Conservation (phyloP, 1,284 basidiomycete species). For the Leccinum subrobustum region DNA sequence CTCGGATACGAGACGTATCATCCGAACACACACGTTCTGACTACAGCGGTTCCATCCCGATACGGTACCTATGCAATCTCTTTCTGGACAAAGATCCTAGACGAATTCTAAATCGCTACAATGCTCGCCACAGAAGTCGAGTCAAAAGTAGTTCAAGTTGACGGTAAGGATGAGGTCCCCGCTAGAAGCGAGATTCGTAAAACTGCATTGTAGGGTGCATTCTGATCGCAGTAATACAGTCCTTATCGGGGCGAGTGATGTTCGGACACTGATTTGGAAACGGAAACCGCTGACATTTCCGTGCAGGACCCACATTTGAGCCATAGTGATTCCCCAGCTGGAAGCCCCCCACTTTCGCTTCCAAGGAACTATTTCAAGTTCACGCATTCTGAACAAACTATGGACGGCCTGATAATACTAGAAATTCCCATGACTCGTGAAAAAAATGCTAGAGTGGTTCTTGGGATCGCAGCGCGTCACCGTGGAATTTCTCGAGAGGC, state of each 20-base stretch:
- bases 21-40: neutral
- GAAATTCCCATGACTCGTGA: neutral
- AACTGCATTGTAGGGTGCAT: neutral
- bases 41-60: neutral
- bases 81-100: neutral
- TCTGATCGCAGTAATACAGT: neutral
- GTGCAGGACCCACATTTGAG: neutral
- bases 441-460: neutral
- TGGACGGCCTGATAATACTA: neutral
- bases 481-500: neutral
- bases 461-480: neutral
- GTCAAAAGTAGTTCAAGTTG: neutral
- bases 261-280: neutral
- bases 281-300: neutral
- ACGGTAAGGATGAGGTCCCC: neutral
- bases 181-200: neutral
- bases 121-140: neutral
- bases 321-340: neutral
- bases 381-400: neutral
- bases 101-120: neutral
- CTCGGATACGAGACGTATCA: neutral
- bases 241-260: neutral
- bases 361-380: neutral
- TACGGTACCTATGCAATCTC: neutral
- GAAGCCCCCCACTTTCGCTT: neutral